Conservation (phyloP, 306 rosid genomes). For the Mucuna pruriens region DNA sequence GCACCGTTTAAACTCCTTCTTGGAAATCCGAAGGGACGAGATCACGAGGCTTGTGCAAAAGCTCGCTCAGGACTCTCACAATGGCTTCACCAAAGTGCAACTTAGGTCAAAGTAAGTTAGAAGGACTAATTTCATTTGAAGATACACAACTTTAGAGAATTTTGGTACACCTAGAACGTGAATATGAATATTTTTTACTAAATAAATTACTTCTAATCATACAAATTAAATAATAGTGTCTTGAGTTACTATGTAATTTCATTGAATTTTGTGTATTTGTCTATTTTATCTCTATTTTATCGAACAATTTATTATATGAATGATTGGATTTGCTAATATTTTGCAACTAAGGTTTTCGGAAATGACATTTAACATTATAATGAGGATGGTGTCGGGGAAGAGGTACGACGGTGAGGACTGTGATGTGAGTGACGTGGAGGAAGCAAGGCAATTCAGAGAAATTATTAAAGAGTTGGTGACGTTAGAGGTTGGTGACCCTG, state of each 20-base stretch:
- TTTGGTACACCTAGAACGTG: too few species aligned
- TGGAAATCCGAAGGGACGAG: not conserved
- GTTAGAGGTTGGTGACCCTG: not conserved
- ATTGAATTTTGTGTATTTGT: too few species aligned
- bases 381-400: not conserved
- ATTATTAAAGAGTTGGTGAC: not conserved
- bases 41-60: not conserved
- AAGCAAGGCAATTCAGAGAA: not conserved
- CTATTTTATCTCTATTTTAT: too few species aligned
- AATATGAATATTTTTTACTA: too few species aligned
- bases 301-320: too few species aligned
- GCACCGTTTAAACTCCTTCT: not conserved
- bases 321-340: too few species aligned
- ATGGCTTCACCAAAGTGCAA: not conserved
- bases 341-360: not conserved
- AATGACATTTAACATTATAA: not conserved
- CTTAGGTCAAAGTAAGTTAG: not conserved
- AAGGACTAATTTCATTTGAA: too few species aligned
- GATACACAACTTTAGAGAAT: too few species aligned
- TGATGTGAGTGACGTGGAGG: not conserved
- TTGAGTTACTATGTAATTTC: too few species aligned
- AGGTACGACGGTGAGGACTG: not conserved
- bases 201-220: too few species aligned
- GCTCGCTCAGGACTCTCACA: not conserved
- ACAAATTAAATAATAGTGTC: too few species aligned